phyloP scores from a whole-genome alignment of 331 rosid species.

The Pyracantha coccinea region DNA sequence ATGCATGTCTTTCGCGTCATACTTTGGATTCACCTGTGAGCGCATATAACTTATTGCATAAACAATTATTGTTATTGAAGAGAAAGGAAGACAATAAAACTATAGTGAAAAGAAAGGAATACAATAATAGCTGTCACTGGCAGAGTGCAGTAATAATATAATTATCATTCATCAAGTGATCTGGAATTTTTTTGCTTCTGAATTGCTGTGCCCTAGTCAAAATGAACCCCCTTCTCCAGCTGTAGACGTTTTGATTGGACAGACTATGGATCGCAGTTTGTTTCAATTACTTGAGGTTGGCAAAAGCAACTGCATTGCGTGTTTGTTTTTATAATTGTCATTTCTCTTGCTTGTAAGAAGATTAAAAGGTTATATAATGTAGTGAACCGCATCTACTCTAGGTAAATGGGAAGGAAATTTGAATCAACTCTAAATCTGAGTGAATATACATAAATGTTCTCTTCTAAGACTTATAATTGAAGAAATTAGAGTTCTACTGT shows the following conservation, averaged over 20 bases:
- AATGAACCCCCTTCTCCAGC: background rate
- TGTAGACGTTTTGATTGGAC: conserved; percentile 7
- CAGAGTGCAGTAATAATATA: background rate
- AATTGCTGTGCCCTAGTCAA: background rate
- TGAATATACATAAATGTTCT: too few relatives aligned
- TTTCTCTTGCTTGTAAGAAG: background rate
- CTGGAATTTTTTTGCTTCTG: background rate
- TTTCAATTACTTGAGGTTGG: background rate
- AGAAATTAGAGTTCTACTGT: too few relatives aligned
- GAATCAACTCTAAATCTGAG: too few relatives aligned
- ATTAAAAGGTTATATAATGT: too few relatives aligned
- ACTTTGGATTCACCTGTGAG: background rate
- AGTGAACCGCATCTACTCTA: background rate
- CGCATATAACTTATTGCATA: background rate
- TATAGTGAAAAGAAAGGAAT: background rate
- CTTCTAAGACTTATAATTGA: too few relatives aligned
- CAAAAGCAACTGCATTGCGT: background rate
- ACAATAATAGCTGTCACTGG: conserved; percentile 6
- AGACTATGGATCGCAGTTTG: conserved; percentile 3
- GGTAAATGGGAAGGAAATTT: background rate
- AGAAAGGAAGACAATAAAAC: background rate
- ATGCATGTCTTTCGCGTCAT: too few relatives aligned
- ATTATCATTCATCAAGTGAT: background rate
- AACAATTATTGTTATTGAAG: background rate
- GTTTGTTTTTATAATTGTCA: conserved; percentile 7